Evolutionary conservation across 164 flowering plant species (phyloP).

Genomic region (Vitis rotundifolia): DNA sequence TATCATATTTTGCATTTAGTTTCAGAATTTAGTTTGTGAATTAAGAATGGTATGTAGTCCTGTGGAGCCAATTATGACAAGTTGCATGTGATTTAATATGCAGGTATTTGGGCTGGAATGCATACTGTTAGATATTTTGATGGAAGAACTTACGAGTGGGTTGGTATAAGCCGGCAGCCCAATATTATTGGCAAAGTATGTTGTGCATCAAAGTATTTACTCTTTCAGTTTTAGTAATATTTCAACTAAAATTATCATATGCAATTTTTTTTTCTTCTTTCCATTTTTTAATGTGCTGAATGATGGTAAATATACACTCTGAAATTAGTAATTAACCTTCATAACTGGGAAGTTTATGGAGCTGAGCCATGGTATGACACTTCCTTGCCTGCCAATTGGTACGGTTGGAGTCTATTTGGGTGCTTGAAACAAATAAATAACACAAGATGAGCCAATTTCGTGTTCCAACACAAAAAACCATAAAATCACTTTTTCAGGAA

Average conservation of each 20-base stretch:
- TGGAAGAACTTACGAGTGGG: slow-evolving; percentile 98
- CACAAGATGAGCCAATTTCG: no score
- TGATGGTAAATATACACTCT: no score
- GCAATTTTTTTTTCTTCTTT: not conserved
- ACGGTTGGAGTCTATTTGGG: no score
- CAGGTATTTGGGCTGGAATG: slow-evolving; percentile 99
- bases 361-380: no score
- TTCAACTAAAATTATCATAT: not conserved
- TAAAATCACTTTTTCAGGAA: no score
- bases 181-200: slow-evolving; percentile 84
- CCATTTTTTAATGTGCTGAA: no score
- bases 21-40: not conserved
- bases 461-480: no score
- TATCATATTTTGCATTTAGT: no score
- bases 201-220: not conserved
- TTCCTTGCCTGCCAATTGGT: no score
- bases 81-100: slow-evolving; percentile 15
- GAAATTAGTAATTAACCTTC: no score
- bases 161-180: slow-evolving; percentile 95
- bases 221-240: not conserved
- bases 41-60: not conserved
- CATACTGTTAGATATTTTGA: slow-evolving; percentile 93
- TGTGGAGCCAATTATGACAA: slow-evolving; percentile 2
- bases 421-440: no score
- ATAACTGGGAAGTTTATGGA: no score